Evolutionary conservation across 2,329 filamentous ascomycete genomes (phyloP), one percentile per base, ranked within the genome.

Genomic region (Venturia effusa): DNA sequence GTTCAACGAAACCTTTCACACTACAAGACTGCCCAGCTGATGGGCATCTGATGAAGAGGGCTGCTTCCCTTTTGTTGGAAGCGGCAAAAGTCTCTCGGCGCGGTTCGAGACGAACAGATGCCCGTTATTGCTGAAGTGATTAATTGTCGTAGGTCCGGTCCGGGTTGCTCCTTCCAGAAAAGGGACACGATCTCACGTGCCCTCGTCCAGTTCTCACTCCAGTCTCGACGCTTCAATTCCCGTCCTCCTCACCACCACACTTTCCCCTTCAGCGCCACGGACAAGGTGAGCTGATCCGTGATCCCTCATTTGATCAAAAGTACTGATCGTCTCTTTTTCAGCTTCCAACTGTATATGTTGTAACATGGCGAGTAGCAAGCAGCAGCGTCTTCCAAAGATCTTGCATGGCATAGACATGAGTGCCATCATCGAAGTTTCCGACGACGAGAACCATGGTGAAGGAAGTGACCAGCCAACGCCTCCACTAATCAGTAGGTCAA

Each of bases 361-460:
- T 17, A 34, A 34, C 27, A 57, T 57, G 51, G 51, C 51, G 15
- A 57, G 51, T n/a, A 27, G 27, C 17, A 17, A 15, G 13, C 7
- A 22, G 22, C 24, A 57, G 51, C 51, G 27, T 34, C 27, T 2
- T 57, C 59, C 34, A 22, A 43, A 43, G 2, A 41, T 40, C 24
- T 43, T 60, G 34, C 59, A 32, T 22, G 59, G 59, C n/a, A 34
- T 60, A 34, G 59, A 60, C 19, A 60, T 19, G 24, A 43, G n/a
- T n/a, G 34, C 59, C 34, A 60, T 60, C 34, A 60, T 57, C 24
- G 30, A 57, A 5, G 30, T 60, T 1, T 24, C 34, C 10, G 40
- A 27, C n/a, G 34, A 60, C 19, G 59, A 41, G 27, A 24, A 34
- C 19, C 8, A 22, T 57, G 30, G 10, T 11, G 30, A 8, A 3